Evolutionary conservation across 208 protist species (phyloP).

Genomic region (Leishmania turanica): DNA sequence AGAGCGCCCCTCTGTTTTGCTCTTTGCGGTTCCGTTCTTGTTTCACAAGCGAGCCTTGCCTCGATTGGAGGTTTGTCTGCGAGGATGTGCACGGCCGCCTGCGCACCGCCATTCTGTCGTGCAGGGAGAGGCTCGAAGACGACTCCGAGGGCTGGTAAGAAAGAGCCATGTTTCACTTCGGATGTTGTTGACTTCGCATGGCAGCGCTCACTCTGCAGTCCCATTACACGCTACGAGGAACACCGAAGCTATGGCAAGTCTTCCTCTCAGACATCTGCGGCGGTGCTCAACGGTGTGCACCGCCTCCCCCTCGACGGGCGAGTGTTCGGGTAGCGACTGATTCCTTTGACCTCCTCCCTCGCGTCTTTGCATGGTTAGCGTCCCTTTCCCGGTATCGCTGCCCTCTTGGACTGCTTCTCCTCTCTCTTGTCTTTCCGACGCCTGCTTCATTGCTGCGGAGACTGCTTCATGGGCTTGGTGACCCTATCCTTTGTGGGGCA

Average conservation of each 20-base stretch:
- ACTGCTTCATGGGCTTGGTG: neutral
- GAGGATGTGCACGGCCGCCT: neutral
- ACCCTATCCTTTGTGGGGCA: neutral
- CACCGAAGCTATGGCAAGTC: too few species aligned
- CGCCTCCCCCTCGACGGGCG: too few species aligned
- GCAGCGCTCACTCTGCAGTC: too few species aligned
- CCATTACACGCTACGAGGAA: too few species aligned
- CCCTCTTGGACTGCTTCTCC: neutral
- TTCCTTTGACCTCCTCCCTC: too few species aligned
- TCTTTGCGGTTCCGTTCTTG: neutral
- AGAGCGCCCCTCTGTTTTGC: neutral
- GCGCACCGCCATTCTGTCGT: neutral
- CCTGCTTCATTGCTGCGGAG: neutral
- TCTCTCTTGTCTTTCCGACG: neutral
- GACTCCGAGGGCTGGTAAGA: neutral
- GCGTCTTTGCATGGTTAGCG: neutral
- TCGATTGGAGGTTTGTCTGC: neutral
- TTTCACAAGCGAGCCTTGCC: neutral
- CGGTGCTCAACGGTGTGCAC: too few species aligned
- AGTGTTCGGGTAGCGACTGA: too few species aligned
- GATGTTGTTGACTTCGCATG: neutral
- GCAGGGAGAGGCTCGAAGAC: neutral
- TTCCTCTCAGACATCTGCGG: too few species aligned
- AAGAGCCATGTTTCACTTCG: neutral
- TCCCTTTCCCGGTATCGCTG: too few species aligned